phyloP scores from a whole-genome alignment of 768 basidiomycete genomes.

The Tricholoma hemisulphureum region DNA sequence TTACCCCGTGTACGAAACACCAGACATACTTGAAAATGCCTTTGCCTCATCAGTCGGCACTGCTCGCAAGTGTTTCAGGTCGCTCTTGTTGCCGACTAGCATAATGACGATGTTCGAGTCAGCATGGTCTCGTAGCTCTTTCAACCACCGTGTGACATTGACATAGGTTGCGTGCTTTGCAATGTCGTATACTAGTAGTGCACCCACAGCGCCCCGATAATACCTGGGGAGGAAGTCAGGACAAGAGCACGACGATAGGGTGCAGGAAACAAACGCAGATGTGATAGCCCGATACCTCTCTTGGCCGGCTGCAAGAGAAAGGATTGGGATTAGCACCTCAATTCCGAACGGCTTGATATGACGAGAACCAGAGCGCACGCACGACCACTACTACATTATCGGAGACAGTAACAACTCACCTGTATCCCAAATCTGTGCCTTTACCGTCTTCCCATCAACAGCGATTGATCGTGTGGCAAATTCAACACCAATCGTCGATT shows the following conservation, averaged over 20 bases:
- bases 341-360: not conserved
- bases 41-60: constrained; percentile 98
- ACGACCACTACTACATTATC: not conserved
- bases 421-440: constrained; percentile 99
- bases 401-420: constrained; percentile 48
- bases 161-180: constrained; percentile 92
- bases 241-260: constrained; percentile 1
- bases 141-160: constrained; percentile 94
- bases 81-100: constrained; percentile 98
- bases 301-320: constrained; percentile 71
- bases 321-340: not conserved
- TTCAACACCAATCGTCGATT: constrained; percentile 99
- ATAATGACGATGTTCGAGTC: constrained; percentile 93
- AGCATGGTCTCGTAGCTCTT: constrained; percentile 94
- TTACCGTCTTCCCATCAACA: constrained; percentile 96
- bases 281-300: constrained; percentile 98
- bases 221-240: constrained; percentile 52
- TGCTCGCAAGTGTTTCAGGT: constrained; percentile 95
- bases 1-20: not conserved
- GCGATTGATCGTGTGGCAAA: constrained; percentile 95
- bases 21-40: constrained; percentile 72
- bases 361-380: not conserved
- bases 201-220: constrained; percentile 95
- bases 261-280: constrained; percentile 67
- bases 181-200: constrained; percentile 91